phyloP scores from a whole-genome alignment of 225 moss, liverwort and hornwort genomes.

The Ulota crispa region DNA sequence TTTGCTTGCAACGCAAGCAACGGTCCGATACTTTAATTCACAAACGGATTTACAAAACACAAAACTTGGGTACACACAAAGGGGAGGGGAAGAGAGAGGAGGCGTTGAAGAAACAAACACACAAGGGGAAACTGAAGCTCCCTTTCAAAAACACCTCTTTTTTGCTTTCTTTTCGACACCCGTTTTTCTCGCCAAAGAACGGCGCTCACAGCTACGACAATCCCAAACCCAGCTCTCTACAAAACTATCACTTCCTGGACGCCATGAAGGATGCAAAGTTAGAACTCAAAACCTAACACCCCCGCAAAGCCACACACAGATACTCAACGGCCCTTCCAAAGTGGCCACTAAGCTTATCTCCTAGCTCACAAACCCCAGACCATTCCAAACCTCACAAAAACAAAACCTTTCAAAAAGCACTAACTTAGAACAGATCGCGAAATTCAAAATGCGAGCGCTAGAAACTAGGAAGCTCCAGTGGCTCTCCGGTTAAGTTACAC shows the following conservation, averaged over 20 bases:
- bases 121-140: neutral
- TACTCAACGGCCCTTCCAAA: neutral
- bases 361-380: constrained; percentile 1
- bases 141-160: neutral
- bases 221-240: neutral
- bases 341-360: neutral
- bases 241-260: neutral
- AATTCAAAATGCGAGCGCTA: neutral
- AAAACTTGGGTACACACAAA: neutral
- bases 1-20: constrained; percentile 27
- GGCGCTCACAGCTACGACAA: neutral
- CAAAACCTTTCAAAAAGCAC: neutral
- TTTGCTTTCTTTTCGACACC: neutral
- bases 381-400: constrained; percentile 15
- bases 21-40: neutral
- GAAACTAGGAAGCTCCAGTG: neutral
- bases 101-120: neutral
- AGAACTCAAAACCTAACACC: constrained; percentile 20
- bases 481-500: neutral
- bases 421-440: neutral
- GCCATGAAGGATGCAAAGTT: neutral
- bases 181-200: neutral
- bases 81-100: neutral
- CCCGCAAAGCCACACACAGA: neutral
- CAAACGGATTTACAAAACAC: neutral